phyloP scores from a whole-genome alignment of 1,139 yeast species.

The Sugiyamaella paludigena region DNA sequence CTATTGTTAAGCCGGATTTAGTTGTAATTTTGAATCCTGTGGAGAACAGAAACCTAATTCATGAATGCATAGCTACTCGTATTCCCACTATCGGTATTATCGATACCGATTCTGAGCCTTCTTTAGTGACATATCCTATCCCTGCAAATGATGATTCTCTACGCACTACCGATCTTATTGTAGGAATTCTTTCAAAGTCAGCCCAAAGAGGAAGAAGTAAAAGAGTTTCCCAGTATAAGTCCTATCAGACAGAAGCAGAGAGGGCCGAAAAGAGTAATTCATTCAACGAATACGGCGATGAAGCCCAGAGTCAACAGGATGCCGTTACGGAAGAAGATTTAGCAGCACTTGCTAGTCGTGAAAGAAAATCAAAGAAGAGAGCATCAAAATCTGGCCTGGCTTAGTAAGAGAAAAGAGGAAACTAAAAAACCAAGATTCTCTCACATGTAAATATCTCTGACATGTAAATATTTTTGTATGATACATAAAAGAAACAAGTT shows the following conservation, averaged over 20 bases:
- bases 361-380: neutral
- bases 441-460: neutral
- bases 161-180: slow-evolving; percentile 72
- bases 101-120: slow-evolving; percentile 92
- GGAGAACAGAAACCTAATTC: slow-evolving; percentile 76
- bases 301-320: neutral
- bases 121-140: slow-evolving; percentile 85
- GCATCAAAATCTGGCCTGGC: slow-evolving; percentile 11
- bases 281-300: slow-evolving; percentile 6
- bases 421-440: neutral
- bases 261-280: slow-evolving; percentile 2
- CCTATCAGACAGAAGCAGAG: slow-evolving; percentile 7
- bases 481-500: neutral
- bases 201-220: slow-evolving; percentile 72
- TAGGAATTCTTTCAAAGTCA: slow-evolving; percentile 81
- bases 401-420: neutral
- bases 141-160: slow-evolving; percentile 96
- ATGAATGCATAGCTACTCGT: slow-evolving; percentile 77
- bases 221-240: slow-evolving; percentile 42
- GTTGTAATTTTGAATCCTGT: slow-evolving; percentile 84
- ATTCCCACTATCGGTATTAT: slow-evolving; percentile 92
- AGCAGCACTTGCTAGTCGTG: slow-evolving; percentile 1
- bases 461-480: slow-evolving; percentile 5
- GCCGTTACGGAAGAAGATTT: slow-evolving; percentile 2
- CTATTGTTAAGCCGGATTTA: slow-evolving; percentile 75